Evolutionary conservation across 331 rosid species (phyloP).

Genomic region (Telfairia occidentalis): DNA sequence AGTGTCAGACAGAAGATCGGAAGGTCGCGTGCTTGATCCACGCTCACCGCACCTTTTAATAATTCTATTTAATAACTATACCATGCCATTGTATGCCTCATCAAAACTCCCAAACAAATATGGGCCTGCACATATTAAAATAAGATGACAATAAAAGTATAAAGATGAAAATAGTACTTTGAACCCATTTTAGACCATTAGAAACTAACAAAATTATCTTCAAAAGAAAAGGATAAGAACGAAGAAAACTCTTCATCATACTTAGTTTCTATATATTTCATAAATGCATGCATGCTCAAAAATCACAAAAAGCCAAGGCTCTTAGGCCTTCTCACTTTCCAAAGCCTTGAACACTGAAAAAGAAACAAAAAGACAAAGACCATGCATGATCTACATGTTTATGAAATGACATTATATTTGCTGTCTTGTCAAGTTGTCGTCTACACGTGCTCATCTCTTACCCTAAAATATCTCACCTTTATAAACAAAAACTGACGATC

Average conservation of each 20-base stretch:
- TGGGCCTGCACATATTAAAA: no score
- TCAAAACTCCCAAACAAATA: no score
- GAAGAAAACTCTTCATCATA: background rate
- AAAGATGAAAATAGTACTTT: no score
- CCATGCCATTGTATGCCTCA: no score
- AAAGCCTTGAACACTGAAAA: background rate
- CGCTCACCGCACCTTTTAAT: slow-evolving; percentile 52
- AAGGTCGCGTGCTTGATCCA: no score
- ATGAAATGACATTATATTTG: no score
- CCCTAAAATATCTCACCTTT: background rate
- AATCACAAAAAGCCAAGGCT: background rate
- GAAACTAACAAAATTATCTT: background rate
- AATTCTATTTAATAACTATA: no score
- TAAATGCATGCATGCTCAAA: background rate
- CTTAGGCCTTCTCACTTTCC: background rate
- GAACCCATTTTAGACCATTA: no score
- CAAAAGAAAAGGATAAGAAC: background rate
- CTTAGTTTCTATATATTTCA: background rate
- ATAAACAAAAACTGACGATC: background rate
- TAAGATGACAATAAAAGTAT: no score
- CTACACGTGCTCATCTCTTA: background rate
- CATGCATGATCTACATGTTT: no score
- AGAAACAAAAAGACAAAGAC: background rate
- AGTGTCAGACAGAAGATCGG: no score
- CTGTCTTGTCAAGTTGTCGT: background rate